These are phyloP conservation scores for Daldinia sp. DNA, from an alignment of 2,329 filamentous ascomycete genomes.

Conservation along the genomic window DNA sequence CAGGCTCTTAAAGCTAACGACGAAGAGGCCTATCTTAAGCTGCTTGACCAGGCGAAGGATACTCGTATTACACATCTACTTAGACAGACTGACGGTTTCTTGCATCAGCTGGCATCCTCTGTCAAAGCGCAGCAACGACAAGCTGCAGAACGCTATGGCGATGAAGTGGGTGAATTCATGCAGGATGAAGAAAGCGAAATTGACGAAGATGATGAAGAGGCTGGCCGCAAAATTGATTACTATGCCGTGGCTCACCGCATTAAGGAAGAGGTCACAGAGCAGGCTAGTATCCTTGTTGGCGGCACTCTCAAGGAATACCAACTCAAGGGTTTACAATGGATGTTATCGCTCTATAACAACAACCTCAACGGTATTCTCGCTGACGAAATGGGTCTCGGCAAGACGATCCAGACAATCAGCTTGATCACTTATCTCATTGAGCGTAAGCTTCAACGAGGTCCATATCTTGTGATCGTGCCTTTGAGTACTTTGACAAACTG, in stretches of 20 bases:
- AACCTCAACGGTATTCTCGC: constrained; percentile 98
- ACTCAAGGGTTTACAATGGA: constrained; percentile 98
- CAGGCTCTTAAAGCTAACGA: constrained; percentile 99
- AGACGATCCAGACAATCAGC: constrained; percentile 99
- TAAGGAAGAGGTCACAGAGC: constrained; percentile 88
- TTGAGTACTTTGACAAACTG: constrained; percentile 98
- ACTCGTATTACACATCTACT: constrained; percentile 98
- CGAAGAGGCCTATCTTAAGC: constrained; percentile 97
- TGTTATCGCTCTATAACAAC: constrained; percentile 99
- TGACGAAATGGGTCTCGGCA: constrained; percentile 99
- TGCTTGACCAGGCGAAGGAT: constrained; percentile 98
- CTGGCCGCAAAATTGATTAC: constrained; percentile 90
- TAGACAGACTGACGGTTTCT: constrained; percentile 96
- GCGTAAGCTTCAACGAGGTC: constrained; percentile 89
- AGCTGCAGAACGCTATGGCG: constrained; percentile 81
- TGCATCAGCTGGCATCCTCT: constrained; percentile 93
- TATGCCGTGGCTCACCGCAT: constrained; percentile 97
- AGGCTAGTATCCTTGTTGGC: constrained; percentile 89
- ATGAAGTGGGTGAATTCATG: constrained; percentile 62
- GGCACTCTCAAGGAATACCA: constrained; percentile 97
- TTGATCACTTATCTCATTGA: constrained; percentile 97
- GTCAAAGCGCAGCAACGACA: constrained; percentile 94
- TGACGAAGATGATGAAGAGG: constrained; percentile 77
- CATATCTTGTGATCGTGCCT: constrained; percentile 96
- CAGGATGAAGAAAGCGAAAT: constrained; percentile 75